Percentiles rank a stretch among this genome's conserved stretches.
Conservation (phyloP, 768 basidiomycete species). For the Pholiota microspora region DNA sequence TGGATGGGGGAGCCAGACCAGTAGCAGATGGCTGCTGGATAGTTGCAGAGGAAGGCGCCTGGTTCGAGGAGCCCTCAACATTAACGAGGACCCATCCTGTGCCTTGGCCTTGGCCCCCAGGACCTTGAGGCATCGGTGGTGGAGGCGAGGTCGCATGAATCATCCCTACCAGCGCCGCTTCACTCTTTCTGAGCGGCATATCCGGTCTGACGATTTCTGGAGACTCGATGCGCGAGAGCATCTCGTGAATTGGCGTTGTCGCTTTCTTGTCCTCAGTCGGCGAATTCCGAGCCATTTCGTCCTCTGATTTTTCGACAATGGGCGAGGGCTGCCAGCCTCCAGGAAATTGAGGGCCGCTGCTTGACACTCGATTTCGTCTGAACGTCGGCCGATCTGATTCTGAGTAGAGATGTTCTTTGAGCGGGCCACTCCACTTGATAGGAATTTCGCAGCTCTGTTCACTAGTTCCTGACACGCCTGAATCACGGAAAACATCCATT, state of each 20-base stretch:
- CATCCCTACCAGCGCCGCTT: slow-evolving; percentile 57
- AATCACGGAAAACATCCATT: slow-evolving; percentile 64
- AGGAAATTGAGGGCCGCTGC: slow-evolving; percentile 39
- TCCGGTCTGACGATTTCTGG: slow-evolving; percentile 51
- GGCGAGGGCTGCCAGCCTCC: slow-evolving; percentile 56
- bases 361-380: slow-evolving; percentile 18
- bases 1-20: not conserved
- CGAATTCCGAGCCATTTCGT: not conserved
- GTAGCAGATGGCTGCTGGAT: not conserved
- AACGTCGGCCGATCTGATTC: slow-evolving; percentile 11
- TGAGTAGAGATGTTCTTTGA: slow-evolving; percentile 15
- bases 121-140: slow-evolving; percentile 17
- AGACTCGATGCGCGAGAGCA: slow-evolving; percentile 46
- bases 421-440: slow-evolving; percentile 59
- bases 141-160: slow-evolving; percentile 33
- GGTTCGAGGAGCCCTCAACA: slow-evolving; percentile 39
- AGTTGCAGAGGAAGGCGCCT: not conserved
- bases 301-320: slow-evolving; percentile 46
- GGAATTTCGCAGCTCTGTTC: slow-evolving; percentile 49
- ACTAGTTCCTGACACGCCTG: slow-evolving; percentile 52
- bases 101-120: slow-evolving; percentile 25
- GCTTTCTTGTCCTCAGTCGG: slow-evolving; percentile 20
- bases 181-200: slow-evolving; percentile 53
- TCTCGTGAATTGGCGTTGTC: slow-evolving; percentile 44
- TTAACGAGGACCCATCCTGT: slow-evolving; percentile 70